Evolutionary conservation across 176 grass and related monocot genomes (phyloP), one percentile per base, ranked within the genome.

Genomic region (Saccharum officinarum): DNA sequence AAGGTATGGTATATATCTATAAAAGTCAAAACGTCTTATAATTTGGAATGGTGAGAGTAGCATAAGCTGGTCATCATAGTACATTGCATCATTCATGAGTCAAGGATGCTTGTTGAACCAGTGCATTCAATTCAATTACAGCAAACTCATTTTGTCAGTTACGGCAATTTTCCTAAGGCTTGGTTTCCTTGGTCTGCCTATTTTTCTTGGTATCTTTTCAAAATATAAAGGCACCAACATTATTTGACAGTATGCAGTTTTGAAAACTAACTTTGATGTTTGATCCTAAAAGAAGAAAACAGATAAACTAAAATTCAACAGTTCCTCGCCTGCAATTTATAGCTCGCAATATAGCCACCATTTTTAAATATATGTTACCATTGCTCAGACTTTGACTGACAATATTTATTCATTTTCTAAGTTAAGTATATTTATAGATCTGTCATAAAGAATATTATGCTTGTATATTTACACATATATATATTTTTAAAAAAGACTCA

Each of bases 41-140:
- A 52, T 52, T 18, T 54, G 6, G 15, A 50, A 50, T 1, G 47
- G 14, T 20, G 5, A 54, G 17, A 54, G 50, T 54, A 54, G 52
- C 6, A 57, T 57, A 57, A 57, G 52, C 17, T 59, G 55, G 55
- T 59, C 20, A 8, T 59, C 7, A 25, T 25, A 12, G 8, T 25
- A 9, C 57, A 10, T 71, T 44, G 39, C 38, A 44, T 71, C 23
- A 44, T 71, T 23, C 55, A 46, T 65, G 38, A 59, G 39, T 20
- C 8, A 10, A 30, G 25, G 12, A 20, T 50, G 17, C 25, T 45
- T 75, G 45, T 50, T 75, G 71, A 31, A 73, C 25, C 42, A 74
- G 44, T 74, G 44, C 76, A 79, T 64, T 64, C 57, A 63, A 50
- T 50, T 50, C 47, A 54, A 45, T 63, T 79, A 23, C 57, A 79